Conservation (phyloP, 108 stramenopile species). For the Nitzschia sp. region DNA sequence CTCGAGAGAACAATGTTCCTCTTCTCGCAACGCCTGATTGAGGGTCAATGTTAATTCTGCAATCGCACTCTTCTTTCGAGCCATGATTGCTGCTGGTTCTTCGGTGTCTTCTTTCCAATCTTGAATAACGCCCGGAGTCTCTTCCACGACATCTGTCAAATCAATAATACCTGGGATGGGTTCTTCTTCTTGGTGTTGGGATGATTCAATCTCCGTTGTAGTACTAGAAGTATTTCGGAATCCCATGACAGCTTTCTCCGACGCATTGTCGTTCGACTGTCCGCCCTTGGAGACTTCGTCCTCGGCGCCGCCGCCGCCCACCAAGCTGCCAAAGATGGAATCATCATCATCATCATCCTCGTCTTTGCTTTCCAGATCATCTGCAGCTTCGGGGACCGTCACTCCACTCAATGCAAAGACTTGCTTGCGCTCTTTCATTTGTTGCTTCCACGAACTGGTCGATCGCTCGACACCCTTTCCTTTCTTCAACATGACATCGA, state of each 20-base stretch:
- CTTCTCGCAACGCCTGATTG: too few relatives aligned
- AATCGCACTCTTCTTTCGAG: too few relatives aligned
- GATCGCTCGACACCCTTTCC: constrained; percentile 7
- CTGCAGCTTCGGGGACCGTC: too few relatives aligned
- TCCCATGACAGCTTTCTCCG: constrained; percentile 5
- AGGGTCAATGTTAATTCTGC: too few relatives aligned
- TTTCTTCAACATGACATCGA: constrained; percentile 16
- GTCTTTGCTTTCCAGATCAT: too few relatives aligned
- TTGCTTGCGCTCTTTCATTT: constrained; percentile 31
- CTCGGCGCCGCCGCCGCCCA: background rate
- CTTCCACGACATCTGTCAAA: background rate
- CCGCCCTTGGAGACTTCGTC: constrained; percentile 10
- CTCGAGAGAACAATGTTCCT: too few relatives aligned
- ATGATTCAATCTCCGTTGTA: background rate
- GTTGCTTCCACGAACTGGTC: constrained; percentile 29
- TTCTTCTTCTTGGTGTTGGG: too few relatives aligned
- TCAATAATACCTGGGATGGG: background rate
- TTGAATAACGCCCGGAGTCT: too few relatives aligned
- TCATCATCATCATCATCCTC: background rate
- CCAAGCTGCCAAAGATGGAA: background rate
- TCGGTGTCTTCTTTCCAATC: too few relatives aligned
- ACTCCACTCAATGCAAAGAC: constrained; percentile 27
- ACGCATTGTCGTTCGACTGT: too few relatives aligned
- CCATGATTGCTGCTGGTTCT: too few relatives aligned
- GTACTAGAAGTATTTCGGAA: background rate